Evolutionary conservation across 176 grass and related monocot species (phyloP).

Genomic region (Metroxylon sagu): DNA sequence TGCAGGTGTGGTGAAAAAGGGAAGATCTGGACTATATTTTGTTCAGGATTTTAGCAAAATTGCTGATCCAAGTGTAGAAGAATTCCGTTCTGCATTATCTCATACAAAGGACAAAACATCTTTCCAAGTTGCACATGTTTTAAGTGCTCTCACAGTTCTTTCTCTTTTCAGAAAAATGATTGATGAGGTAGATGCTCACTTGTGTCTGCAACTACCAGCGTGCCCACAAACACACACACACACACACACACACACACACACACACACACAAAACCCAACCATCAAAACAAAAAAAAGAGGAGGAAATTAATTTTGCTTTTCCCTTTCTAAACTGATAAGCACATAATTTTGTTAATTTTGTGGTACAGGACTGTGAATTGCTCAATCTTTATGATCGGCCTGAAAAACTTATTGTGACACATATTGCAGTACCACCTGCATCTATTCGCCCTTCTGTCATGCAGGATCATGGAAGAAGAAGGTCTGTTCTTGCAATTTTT

Average conservation of each 20-base stretch:
- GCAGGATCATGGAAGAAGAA: conserved; percentile 49
- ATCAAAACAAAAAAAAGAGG: no score
- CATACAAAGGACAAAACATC: conserved; percentile 60
- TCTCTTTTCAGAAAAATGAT: conserved; percentile 78
- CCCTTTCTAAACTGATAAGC: no score
- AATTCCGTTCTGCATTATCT: conserved; percentile 41
- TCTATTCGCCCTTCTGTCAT: conserved; percentile 73
- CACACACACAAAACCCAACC: no score
- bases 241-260: no score
- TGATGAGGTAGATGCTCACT: conserved; percentile 45
- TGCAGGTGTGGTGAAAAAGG: conserved; percentile 85
- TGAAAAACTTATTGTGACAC: conserved; percentile 84
- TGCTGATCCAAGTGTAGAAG: conserved; percentile 55
- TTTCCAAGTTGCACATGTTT: conserved; percentile 27
- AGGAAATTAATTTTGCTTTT: no score
- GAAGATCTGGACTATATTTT: conserved; percentile 37
- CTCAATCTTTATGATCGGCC: conserved; percentile 85
- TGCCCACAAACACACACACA: no score
- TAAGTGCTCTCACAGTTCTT: conserved; percentile 55
- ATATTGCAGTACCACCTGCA: conserved; percentile 75
- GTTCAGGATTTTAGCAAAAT: conserved; percentile 70
- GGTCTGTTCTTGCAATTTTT: conserved; percentile 31
- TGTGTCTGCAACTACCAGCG: background rate
- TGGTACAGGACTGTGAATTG: conserved; percentile 90
- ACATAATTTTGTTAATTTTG: background rate